These are phyloP conservation scores for Hypholoma fasciculare DNA, from an alignment of 768 basidiomycete species.

Conservation along the genomic window DNA sequence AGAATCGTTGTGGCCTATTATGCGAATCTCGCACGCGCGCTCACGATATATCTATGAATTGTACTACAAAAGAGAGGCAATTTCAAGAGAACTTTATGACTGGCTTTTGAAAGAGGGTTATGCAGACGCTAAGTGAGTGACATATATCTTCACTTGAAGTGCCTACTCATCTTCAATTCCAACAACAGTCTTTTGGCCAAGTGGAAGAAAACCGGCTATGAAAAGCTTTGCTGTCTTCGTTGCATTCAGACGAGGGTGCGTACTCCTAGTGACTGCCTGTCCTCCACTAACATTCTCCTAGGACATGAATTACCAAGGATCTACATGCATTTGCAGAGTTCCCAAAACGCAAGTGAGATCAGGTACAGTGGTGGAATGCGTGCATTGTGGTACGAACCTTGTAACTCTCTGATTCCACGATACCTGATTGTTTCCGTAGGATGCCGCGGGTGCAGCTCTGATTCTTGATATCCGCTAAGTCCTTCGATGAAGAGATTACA, in stretches of 20 bases:
- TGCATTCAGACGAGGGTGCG: slow-evolving; percentile 91
- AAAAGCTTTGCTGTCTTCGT: slow-evolving; percentile 94
- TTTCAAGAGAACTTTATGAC: slow-evolving; percentile 91
- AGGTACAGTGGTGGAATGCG: slow-evolving; percentile 94
- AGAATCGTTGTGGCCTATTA: slow-evolving; percentile 95
- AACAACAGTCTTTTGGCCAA: slow-evolving; percentile 86
- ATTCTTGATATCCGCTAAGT: slow-evolving; percentile 37
- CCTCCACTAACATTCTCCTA: slow-evolving; percentile 26
- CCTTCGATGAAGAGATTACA: no score
- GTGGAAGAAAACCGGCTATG: slow-evolving; percentile 99
- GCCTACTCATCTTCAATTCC: slow-evolving; percentile 8
- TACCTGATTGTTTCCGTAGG: slow-evolving; percentile 42
- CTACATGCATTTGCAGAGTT: slow-evolving; percentile 96
- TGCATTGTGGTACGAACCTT: slow-evolving; percentile 85
- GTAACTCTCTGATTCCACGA: neutral
- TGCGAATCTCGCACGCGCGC: slow-evolving; percentile 95
- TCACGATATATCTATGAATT: slow-evolving; percentile 97
- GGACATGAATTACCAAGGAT: slow-evolving; percentile 99
- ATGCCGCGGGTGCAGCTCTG: slow-evolving; percentile 90
- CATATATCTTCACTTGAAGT: neutral
- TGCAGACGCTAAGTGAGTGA: slow-evolving; percentile 83
- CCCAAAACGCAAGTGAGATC: slow-evolving; percentile 91
- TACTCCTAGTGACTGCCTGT: slow-evolving; percentile 3
- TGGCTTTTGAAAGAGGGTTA: slow-evolving; percentile 98
- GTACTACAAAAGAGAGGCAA: slow-evolving; percentile 97